These are phyloP conservation scores for Immersiella caudata DNA, from an alignment of 495 filamentous ascomycete genomes.

Conservation along the genomic window DNA sequence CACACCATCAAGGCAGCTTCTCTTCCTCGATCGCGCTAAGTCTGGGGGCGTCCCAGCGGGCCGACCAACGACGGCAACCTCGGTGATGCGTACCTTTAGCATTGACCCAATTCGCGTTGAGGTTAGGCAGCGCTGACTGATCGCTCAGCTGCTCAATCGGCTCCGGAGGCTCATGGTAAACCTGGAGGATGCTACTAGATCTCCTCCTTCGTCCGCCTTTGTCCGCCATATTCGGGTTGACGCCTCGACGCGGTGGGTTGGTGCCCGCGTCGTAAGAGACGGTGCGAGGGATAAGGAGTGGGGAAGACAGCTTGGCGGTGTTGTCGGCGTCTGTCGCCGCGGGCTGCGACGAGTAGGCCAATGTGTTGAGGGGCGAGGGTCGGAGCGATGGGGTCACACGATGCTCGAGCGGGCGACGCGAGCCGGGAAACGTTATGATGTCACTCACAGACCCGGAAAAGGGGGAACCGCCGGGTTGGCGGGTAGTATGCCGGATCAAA, in stretches of 20 bases:
- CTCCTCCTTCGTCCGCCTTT: constrained; percentile 74
- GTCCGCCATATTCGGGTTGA: constrained; percentile 50
- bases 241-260: constrained; percentile 59
- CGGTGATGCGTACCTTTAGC: constrained; percentile 72
- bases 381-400: constrained; percentile 27
- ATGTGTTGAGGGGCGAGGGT: background rate
- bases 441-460: constrained; percentile 20
- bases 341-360: constrained; percentile 24
- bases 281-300: constrained; percentile 73
- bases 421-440: constrained; percentile 19
- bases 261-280: constrained; percentile 78
- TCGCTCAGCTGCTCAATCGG: constrained; percentile 95
- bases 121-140: constrained; percentile 88
- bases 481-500: background rate
- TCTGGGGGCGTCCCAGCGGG: background rate
- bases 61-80: too few relatives aligned
- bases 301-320: constrained; percentile 85
- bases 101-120: constrained; percentile 99
- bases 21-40: background rate
- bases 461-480: constrained; percentile 3
- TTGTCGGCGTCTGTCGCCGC: constrained; percentile 41
- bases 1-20: background rate
- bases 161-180: constrained; percentile 90
- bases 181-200: constrained; percentile 86
- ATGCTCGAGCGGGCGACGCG: constrained; percentile 11